A percentile compares a stretch with the other conserved stretches of the same genome.
Conservation (phyloP, 345 rosid genomes). For the Leavenworthia alabamica region DNA sequence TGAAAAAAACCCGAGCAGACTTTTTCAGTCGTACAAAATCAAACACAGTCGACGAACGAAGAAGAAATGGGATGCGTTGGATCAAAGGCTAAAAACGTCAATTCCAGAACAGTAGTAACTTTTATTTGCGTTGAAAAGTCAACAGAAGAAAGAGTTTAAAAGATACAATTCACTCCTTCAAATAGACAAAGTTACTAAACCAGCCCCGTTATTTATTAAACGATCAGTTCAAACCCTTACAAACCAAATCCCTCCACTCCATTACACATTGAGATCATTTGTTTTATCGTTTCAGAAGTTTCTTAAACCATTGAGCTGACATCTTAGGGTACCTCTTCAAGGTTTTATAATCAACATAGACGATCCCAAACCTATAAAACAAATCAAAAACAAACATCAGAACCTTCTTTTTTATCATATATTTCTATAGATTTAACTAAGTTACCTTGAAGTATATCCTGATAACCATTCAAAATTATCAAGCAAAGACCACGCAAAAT, state of each 20-base stretch:
- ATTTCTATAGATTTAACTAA: neutral
- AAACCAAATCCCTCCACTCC: neutral
- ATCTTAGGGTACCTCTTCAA: constrained; percentile 83
- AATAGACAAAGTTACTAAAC: constrained; percentile 1
- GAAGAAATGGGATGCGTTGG: no score
- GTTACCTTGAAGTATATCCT: constrained; percentile 77
- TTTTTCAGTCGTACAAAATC: no score
- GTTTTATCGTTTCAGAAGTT: constrained; percentile 42
- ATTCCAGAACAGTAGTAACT: no score
- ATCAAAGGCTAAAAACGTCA: no score
- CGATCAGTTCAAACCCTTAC: neutral
- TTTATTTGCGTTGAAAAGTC: constrained; percentile 4
- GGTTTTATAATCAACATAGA: constrained; percentile 63
- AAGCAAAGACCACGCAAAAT: constrained; percentile 94
- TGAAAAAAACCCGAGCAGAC: no score
- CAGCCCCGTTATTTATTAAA: neutral
- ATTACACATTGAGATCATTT: constrained; percentile 7
- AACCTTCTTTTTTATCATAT: neutral
- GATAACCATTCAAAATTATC: constrained; percentile 93
- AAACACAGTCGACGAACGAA: no score
- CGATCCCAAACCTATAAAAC: constrained; percentile 59
- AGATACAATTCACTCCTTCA: neutral
- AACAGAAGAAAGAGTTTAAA: neutral
- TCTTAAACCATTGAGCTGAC: constrained; percentile 87
- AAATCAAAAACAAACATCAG: neutral